Evolutionary conservation across 148 eudicot genomes (phyloP), one percentile per base, ranked within the genome.

Genomic region (Vaccinium myrtillus): DNA sequence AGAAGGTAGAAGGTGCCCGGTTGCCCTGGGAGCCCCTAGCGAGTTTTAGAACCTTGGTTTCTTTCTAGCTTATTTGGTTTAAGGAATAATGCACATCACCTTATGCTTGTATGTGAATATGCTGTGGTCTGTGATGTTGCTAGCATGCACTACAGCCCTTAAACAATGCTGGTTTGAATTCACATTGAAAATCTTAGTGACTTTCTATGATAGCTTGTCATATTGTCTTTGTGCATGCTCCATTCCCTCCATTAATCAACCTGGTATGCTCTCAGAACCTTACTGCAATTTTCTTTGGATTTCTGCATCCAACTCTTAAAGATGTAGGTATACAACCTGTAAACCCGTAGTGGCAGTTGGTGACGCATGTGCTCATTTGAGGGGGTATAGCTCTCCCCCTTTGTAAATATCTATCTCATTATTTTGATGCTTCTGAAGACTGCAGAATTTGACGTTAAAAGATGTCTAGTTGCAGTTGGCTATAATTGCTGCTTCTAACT

Each of bases 91-190:
- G 32, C 30, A 65, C 32, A 11, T 23, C 25, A 65, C 71, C 71
- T 65, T 65, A 65, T 65, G 71, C 71, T 65, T 65, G 30, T 65
- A 65, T 65, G 71, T 65, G 71, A 23, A 11, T 65, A 65, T 65
- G 32, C 30, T 65, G 71, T 65, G 71, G 32, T 65, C 71, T 65
- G 32, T 65, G 71, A 65, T 65, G 32, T 65, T 65, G 71, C 32
- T 65, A 63, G 69, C 67, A 63, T 63, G 70, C 70, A 63, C 13
- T 63, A 27, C 70, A 63, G 30, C 12, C 30, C 30, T 23, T 63
- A 63, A 63, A 27, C 25, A 5, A 63, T n/a, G 70, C 5, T n/a
- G 70, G 27, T 7, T 63, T 23, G 30, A 27, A n/a, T 63, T 65
- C 30, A 65, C 14, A 23, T 65, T 65, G 71, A 65, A 23, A 65